Evolutionary conservation across 2,329 filamentous ascomycete species (phyloP).

Genomic region (Exophiala oligosperma): DNA sequence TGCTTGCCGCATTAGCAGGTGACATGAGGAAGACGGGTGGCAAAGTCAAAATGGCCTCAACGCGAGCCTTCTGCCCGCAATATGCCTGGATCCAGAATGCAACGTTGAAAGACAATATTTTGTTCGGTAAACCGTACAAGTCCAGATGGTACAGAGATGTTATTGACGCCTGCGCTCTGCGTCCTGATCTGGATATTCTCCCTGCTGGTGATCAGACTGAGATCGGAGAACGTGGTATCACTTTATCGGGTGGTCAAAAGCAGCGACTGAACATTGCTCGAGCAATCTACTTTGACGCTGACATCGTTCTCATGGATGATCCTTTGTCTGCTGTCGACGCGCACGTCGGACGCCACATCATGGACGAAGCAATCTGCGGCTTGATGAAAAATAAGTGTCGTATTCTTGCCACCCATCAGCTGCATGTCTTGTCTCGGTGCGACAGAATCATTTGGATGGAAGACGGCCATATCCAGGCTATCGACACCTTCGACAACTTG

Average conservation of each 20-base stretch:
- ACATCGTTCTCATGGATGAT: constrained; percentile 65
- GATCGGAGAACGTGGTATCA: constrained; percentile 94
- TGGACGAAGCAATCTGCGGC: constrained; percentile 91
- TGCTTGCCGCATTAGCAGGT: constrained; percentile 84
- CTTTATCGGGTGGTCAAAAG: constrained; percentile 92
- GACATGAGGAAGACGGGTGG: constrained; percentile 87
- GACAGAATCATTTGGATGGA: constrained; percentile 95
- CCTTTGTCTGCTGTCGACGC: constrained; percentile 57
- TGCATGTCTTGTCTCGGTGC: constrained; percentile 87
- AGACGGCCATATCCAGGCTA: constrained; percentile 74
- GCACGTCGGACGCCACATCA: constrained; percentile 69
- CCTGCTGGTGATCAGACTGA: constrained; percentile 85
- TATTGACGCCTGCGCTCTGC: constrained; percentile 80
- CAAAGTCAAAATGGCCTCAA: constrained; percentile 72
- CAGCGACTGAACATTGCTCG: constrained; percentile 92
- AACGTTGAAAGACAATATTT: constrained; percentile 81
- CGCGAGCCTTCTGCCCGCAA: constrained; percentile 87
- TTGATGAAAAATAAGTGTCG: constrained; percentile 85
- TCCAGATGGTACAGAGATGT: constrained; percentile 79
- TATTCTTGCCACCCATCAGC: constrained; percentile 89
- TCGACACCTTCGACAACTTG: constrained; percentile 87
- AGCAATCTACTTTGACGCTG: constrained; percentile 65
- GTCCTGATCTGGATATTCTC: constrained; percentile 88
- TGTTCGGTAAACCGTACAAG: constrained; percentile 80
- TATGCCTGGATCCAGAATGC: constrained; percentile 98